Conservation (phyloP, 2,329 filamentous ascomycete genomes). For the Diaporthe ilicicola region DNA sequence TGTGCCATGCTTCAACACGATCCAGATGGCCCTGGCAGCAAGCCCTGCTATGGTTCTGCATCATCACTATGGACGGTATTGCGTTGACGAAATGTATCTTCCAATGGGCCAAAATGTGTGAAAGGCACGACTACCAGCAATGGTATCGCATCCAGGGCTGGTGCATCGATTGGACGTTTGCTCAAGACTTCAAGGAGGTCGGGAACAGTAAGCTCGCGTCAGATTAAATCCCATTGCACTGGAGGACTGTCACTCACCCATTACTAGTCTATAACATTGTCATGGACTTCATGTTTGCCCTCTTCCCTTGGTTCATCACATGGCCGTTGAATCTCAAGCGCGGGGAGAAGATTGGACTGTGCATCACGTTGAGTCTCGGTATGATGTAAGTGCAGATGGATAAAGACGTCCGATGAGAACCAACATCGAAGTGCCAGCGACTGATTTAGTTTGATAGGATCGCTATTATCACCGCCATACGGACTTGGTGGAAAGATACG, state of each 20-base stretch:
- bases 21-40: slow-evolving; percentile 49
- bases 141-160: slow-evolving; percentile 55
- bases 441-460: slow-evolving; percentile 41
- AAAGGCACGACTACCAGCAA: slow-evolving; percentile 51
- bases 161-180: slow-evolving; percentile 49
- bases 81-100: slow-evolving; percentile 58
- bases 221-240: too few species aligned
- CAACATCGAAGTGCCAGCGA: neutral
- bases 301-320: slow-evolving; percentile 59
- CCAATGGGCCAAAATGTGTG: slow-evolving; percentile 58
- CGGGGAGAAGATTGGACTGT: slow-evolving; percentile 59
- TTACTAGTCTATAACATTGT: slow-evolving; percentile 59
- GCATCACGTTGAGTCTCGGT: slow-evolving; percentile 59
- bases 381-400: slow-evolving; percentile 47
- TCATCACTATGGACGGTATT: slow-evolving; percentile 56
- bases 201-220: slow-evolving; percentile 54
- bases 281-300: slow-evolving; percentile 61
- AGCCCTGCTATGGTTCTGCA: slow-evolving; percentile 57
- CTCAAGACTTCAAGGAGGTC: slow-evolving; percentile 56
- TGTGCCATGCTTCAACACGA: slow-evolving; percentile 43
- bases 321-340: slow-evolving; percentile 56
- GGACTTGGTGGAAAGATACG: slow-evolving; percentile 58
- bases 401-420: neutral
- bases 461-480: slow-evolving; percentile 56
- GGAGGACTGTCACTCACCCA: neutral